These are phyloP conservation scores for Phytopythium vexans DNA, from an alignment of 352 stramenopile genomes.

Conservation along the genomic window DNA sequence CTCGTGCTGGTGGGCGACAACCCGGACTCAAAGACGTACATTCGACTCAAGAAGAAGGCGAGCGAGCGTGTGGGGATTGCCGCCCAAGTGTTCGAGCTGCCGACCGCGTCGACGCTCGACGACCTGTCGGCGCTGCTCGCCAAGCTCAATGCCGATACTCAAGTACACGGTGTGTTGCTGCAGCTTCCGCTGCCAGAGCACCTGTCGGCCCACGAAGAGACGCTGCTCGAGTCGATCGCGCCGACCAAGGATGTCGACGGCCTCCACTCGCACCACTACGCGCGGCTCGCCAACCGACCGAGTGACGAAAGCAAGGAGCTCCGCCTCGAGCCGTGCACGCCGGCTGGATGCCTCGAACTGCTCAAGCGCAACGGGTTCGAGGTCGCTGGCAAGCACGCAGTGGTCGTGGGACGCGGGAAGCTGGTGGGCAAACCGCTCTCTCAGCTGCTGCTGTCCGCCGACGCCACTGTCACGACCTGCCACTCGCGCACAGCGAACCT, in stretches of 20 bases:
- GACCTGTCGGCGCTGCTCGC: constrained; percentile 66
- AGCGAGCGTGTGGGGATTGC: constrained; percentile 93
- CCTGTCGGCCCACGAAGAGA: constrained; percentile 75
- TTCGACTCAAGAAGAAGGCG: constrained; percentile 98
- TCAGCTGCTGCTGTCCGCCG: constrained; percentile 92
- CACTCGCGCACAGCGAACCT: constrained; percentile 91
- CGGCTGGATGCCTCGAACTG: constrained; percentile 76
- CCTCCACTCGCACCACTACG: constrained; percentile 97
- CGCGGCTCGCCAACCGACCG: constrained; percentile 57
- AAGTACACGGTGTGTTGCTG: constrained; percentile 95
- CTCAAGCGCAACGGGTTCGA: constrained; percentile 71
- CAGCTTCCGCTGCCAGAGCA: constrained; percentile 81
- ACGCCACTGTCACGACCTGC: constrained; percentile 97
- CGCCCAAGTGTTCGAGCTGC: constrained; percentile 72
- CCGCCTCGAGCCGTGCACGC: constrained; percentile 90
- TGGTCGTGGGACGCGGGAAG: constrained; percentile 96
- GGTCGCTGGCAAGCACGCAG: constrained; percentile 94
- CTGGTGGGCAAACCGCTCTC: constrained; percentile 97
- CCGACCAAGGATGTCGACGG: constrained; percentile 98
- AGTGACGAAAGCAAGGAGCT: constrained; percentile 22
- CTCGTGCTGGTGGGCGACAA: constrained; percentile 94
- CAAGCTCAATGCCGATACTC: constrained; percentile 79
- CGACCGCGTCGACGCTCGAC: constrained; percentile 35
- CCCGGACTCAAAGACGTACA: constrained; percentile 94
- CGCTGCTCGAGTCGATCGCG: constrained; percentile 89